Evolutionary conservation across 2,329 filamentous ascomycete species (phyloP), one percentile per base, ranked within the genome.

Genomic region (Diplodia mutila): DNA sequence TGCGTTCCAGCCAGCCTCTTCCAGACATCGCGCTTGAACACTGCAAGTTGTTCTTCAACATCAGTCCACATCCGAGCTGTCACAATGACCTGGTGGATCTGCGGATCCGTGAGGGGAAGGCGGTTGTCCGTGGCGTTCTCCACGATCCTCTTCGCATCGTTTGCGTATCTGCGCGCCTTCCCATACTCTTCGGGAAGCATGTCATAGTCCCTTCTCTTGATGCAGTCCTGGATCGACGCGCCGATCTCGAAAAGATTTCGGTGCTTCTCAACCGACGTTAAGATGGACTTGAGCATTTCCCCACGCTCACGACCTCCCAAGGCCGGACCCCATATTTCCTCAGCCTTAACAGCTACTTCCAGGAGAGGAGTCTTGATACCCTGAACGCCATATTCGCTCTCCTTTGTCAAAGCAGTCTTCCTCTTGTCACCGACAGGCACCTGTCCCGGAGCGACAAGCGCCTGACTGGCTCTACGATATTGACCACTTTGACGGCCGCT

Each of bases 241-340:
- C 91, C 93, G 63, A 95, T 85, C 74, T 96, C 93, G 71, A 97
- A 91, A 59, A 95, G 88, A 39, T 91, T 90, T 69, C 89, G 90
- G 77, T 95, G 91, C 69, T 89, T 89, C 69, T 95, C 91, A 57
- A 99, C 85, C 16, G 90, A 89, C 9, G 86, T 85, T 25, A 93
- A 85, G 9, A 97, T 88, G 0, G 87, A 85, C 77, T 94, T 96
- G 66, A 99, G 84, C 69, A 90, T 90, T 75, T 94, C 91, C 75
- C 98, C 95, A 75, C 94, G 93, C 73, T 98, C 94, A 32, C 92
- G 89, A 3, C 95, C 95, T 48, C 93, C 93, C 46, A 99, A 80
- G 1, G 95, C 94, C 2, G 95, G 95, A 0, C 95, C 95, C 94
- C 96, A 99, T 9, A 99, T 91, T 74, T 99, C 95, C 78, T 98